Conservation (phyloP, 2,329 filamentous ascomycete genomes). For the Fusarium aywerte region DNA sequence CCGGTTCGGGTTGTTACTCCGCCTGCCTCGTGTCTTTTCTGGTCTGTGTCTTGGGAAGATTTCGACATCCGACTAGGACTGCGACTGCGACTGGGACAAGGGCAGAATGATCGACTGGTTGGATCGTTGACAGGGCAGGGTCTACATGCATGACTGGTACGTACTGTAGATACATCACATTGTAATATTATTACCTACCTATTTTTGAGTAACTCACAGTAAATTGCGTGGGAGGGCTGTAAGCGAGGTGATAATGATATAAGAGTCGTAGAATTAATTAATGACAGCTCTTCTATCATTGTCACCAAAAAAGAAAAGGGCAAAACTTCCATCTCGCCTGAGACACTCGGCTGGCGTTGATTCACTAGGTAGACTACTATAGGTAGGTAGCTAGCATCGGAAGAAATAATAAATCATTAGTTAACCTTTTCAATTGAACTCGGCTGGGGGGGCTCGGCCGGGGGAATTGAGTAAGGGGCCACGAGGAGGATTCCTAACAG, state of each 20-base stretch:
- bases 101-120: constrained; percentile 32
- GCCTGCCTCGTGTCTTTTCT: constrained; percentile 33
- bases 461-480: constrained; percentile 11
- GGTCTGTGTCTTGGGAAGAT: constrained; percentile 15
- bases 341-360: constrained; percentile 20
- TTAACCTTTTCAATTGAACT: not conserved
- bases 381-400: too few relatives aligned
- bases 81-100: constrained; percentile 23
- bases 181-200: not conserved
- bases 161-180: constrained; percentile 6
- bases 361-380: too few relatives aligned
- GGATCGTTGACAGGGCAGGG: constrained; percentile 16
- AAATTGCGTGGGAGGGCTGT: constrained; percentile 7
- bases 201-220: not conserved
- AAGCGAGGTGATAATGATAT: constrained; percentile 3
- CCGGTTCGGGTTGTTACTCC: constrained; percentile 39
- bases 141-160: not conserved
- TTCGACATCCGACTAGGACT: constrained; percentile 16
- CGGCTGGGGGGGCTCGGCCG: not conserved
- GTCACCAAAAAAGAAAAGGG: not conserved
- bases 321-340: constrained; percentile 12
- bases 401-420: not conserved
- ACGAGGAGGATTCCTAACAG: constrained; percentile 36
- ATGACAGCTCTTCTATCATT: too few relatives aligned
- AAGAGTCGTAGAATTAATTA: not conserved